phyloP scores from a whole-genome alignment of 2,329 filamentous ascomycete species.

The Parasarocladium wereldwijsianum region DNA sequence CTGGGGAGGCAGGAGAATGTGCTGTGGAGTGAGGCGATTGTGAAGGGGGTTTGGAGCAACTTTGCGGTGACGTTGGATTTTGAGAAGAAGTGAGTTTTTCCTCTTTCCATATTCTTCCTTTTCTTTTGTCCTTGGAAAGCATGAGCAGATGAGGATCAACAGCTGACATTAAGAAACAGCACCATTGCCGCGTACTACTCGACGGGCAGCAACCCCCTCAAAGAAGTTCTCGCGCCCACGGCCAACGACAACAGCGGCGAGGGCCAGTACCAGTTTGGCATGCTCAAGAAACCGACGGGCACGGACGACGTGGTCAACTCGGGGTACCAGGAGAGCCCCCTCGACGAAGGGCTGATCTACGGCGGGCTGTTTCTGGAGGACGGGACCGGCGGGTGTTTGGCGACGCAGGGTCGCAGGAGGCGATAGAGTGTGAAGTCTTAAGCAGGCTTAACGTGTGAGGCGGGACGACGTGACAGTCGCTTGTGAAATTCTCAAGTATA shows the following conservation, averaged over 20 bases:
- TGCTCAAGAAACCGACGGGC: slow-evolving; percentile 45
- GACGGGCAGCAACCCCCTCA: slow-evolving; percentile 25
- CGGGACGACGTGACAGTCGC: too few relatives aligned
- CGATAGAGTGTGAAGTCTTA: background rate
- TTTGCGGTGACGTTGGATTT: slow-evolving; percentile 46
- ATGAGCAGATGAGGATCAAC: background rate
- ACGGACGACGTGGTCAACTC: slow-evolving; percentile 28
- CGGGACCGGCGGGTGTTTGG: slow-evolving; percentile 23
- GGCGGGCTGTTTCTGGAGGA: slow-evolving; percentile 39
- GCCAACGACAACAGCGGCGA: slow-evolving; percentile 37
- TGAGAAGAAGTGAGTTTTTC: slow-evolving; percentile 29
- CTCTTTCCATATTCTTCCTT: background rate
- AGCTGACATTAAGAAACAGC: slow-evolving; percentile 17
- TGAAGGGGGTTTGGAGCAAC: slow-evolving; percentile 41
- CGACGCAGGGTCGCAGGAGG: background rate
- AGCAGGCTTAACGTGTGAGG: background rate
- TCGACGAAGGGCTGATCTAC: slow-evolving; percentile 37
- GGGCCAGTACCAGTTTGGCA: slow-evolving; percentile 47
- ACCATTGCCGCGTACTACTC: slow-evolving; percentile 45
- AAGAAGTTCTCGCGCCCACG: slow-evolving; percentile 28
- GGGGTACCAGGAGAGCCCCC: slow-evolving; percentile 30
- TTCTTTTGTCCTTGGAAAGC: background rate
- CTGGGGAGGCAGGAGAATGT: background rate
- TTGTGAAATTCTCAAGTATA: too few relatives aligned
- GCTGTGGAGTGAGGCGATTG: slow-evolving; percentile 21